phyloP scores from a whole-genome alignment of 306 rosid species.

The Vigna radiata region DNA sequence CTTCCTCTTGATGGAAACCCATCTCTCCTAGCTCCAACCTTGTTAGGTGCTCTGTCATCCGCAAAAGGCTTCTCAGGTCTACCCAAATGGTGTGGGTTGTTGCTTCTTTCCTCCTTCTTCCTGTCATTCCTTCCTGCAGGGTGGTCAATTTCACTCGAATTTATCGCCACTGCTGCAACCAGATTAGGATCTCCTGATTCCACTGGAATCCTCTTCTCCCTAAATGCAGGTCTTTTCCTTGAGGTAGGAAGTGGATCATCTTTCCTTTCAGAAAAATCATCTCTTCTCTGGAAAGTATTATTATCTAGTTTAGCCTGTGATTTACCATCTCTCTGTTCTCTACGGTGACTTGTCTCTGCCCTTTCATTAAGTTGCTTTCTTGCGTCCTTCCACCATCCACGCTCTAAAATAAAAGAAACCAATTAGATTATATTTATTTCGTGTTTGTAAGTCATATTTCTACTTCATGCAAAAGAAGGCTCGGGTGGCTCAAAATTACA shows the following conservation, averaged over 20 bases:
- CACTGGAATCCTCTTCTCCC: slow-evolving; percentile 63
- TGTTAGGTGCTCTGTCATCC: slow-evolving; percentile 49
- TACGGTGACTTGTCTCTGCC: slow-evolving; percentile 48
- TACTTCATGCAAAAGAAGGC: slow-evolving; percentile 26
- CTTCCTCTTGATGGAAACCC: slow-evolving; percentile 64
- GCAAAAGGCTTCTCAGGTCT: slow-evolving; percentile 56
- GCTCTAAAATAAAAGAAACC: slow-evolving; percentile 52
- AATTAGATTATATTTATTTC: slow-evolving; percentile 4
- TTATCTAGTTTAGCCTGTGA: slow-evolving; percentile 51
- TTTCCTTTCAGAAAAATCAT: slow-evolving; percentile 55
- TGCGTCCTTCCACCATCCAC: slow-evolving; percentile 75
- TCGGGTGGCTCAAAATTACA: slow-evolving; percentile 11
- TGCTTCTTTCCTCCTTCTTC: slow-evolving; percentile 62
- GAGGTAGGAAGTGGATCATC: slow-evolving; percentile 46
- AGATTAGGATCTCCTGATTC: slow-evolving; percentile 56
- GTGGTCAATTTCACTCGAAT: slow-evolving; percentile 41
- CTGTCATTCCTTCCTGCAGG: slow-evolving; percentile 50
- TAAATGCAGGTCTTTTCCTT: slow-evolving; percentile 77
- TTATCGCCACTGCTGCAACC: slow-evolving; percentile 46
- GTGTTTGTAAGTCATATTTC: neutral
- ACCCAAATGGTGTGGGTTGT: slow-evolving; percentile 47
- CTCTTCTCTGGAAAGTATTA: slow-evolving; percentile 53
- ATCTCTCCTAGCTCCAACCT: slow-evolving; percentile 59
- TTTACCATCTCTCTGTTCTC: slow-evolving; percentile 56
- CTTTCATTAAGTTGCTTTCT: slow-evolving; percentile 50